Base-by-base conservation (phyloP, 2,329 filamentous ascomycete genomes). In the Amesomyces nigricolor region DNA sequence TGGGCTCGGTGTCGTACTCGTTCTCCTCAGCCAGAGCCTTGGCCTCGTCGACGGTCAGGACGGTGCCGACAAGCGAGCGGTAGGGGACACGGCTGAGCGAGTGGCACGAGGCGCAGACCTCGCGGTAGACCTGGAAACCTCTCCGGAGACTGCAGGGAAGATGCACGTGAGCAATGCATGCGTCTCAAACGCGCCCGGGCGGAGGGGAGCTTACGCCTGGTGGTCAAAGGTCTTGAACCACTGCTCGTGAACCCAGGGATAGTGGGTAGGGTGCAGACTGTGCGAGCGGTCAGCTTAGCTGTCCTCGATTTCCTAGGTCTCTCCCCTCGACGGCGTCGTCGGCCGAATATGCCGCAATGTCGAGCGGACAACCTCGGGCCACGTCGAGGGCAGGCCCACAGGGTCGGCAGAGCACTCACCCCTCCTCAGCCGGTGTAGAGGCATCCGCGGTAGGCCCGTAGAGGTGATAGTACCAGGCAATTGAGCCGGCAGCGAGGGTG, bases 81-180 rank as follows among this genome's bases (percentile, higher is more conserved):
- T 95, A 99, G 58, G 94, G 92, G 58, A 99, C 85, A 79, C 94
- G 89, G 75, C 80, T 86, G 62, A 99, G 86, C 61, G 94, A 99
- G 82, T 99, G 94, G 84, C 94, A 99, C 67, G 90, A 90, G 60
- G 91, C 85, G 82, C 94, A 99, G 70, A 99, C 94, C 78, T 99
- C 94, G 66, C 87, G 90, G 82, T 99, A 99, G 71, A 99, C 94
- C 78, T 96, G 91, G 85, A 97, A 99, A 77, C 94, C 94, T 79
- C 94, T 91, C 74, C 94, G 94, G 65, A 99, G 91, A 68, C 91
- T 96, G 64, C 16, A 16, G 26, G 53, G 50, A 38, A 32, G 26
- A 29, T 5, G 17, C 13, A 35, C 49, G 54, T 61, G 22, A 61
- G 56, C 49, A 26, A 39, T 14, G 17, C 14, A 8, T 79, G 63